Evolutionary conservation across 2,329 filamentous ascomycete genomes (phyloP), one percentile per base, ranked within the genome.

Genomic region (Penicillium capsulatum): DNA sequence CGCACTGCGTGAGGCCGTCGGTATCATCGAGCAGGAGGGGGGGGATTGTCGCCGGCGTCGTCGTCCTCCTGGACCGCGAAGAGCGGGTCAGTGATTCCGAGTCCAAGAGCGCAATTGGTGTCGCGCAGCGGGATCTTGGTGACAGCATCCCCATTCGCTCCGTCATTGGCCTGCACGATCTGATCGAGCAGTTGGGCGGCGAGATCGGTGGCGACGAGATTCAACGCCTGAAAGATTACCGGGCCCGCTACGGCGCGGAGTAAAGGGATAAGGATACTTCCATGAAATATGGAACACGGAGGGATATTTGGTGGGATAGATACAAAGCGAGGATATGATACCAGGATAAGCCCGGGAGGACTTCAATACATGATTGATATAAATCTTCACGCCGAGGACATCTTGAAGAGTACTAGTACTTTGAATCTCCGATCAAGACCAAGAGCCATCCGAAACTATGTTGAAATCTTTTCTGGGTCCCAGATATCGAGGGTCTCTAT

Each of bases 1-100:
- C 1, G 92, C 92, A 28, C 90, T 96, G 71, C 77, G 89, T 42
- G 90, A 97, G 66, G 88, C 91, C 10, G 89, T 97, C 45, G 81
- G 81, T 38, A 92, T 95, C 66, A 95, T 97, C 62, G 77, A 81
- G 55, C 80, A 80, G 55, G 84, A 94, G 63, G 92, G 91, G n/a
- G 2, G 92, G 91, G 2, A 79, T 77, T 35, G 80, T 97, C 15
- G 85, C 84, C 3, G 91, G 89, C 19, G 90, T 97, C 41, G 78
- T 96, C 14, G 85, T 98, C 20, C 86, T 90, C 3, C 75, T 96
- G 51, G 88, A 96, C 67, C 78, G 91, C 44, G 84, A 48, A 68
- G 71, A 63, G 58, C 65, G 55, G 43, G 66, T 69, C 17, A 84
- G 87, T 48, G 84, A 87, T 54, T 77, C 75, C 31, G 79, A 78